These are phyloP conservation scores for Bacidia rubella DNA, from an alignment of 495 filamentous ascomycete genomes.

Conservation along the genomic window DNA sequence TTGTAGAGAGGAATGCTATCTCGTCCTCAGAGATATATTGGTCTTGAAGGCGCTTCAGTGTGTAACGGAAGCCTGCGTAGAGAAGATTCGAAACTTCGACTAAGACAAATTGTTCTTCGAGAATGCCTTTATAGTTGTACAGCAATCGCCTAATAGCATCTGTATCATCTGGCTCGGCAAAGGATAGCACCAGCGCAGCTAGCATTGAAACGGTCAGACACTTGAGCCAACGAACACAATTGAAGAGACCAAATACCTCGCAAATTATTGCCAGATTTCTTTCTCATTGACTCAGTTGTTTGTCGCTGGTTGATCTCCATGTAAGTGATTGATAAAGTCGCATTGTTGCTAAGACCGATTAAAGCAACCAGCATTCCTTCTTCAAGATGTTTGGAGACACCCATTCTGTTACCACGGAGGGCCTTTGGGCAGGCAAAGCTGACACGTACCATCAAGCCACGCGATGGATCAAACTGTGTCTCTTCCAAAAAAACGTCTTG, in stretches of 20 bases:
- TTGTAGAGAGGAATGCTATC: conserved; percentile 43
- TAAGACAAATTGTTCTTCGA: conserved; percentile 23
- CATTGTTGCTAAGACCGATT: conserved; percentile 13
- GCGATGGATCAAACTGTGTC: conserved; percentile 8
- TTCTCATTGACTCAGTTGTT: conserved; percentile 17
- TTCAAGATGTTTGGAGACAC: conserved; percentile 14
- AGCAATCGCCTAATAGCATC: conserved; percentile 13
- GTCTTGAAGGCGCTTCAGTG: conserved; percentile 14
- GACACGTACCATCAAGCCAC: conserved; percentile 8
- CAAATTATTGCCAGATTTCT: conserved; percentile 15
- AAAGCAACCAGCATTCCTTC: conserved; percentile 21
- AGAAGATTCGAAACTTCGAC: conserved; percentile 54
- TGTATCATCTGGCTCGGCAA: conserved; percentile 14
- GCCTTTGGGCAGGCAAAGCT: conserved; percentile 19
- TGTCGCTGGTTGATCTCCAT: conserved; percentile 17
- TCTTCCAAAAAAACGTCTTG: conserved; percentile 17
- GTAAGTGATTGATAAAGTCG: conserved; percentile 16
- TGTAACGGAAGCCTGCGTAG: conserved; percentile 23
- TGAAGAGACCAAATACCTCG: no score
- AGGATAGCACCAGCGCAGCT: conserved; percentile 13
- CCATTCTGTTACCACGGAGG: conserved; percentile 14
- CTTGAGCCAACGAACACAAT: not conserved
- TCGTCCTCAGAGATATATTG: conserved; percentile 8
- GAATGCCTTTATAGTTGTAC: conserved; percentile 6
- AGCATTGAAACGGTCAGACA: not conserved